phyloP scores from a whole-genome alignment of 148 eudicot species.

The Chenopodium suecicum region DNA sequence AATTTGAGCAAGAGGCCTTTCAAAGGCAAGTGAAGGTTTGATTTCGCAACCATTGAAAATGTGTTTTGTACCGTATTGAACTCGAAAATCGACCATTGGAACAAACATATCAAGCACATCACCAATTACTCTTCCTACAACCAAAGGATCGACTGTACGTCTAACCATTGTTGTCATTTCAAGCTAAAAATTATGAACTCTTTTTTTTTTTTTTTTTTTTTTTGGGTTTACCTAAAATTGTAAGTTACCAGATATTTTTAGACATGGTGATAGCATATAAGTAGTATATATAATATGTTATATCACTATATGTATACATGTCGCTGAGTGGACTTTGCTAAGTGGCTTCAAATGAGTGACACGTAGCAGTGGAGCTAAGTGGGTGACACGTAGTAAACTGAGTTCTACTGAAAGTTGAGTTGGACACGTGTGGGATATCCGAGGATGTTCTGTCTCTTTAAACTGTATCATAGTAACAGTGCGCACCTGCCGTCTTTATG shows the following conservation, averaged over 20 bases:
- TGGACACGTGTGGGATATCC: constrained; percentile 25
- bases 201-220: no score
- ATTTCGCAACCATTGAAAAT: constrained; percentile 39
- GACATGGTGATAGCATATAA: no score
- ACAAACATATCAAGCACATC: constrained; percentile 47
- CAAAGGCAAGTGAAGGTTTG: constrained; percentile 38
- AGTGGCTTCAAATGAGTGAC: constrained; percentile 15
- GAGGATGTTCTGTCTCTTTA: constrained; percentile 18
- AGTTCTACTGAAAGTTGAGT: not conserved
- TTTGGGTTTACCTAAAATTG: not conserved
- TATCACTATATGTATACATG: not conserved
- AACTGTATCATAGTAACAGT: not conserved
- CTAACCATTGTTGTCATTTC: constrained; percentile 14
- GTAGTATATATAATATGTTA: no score
- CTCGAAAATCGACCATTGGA: constrained; percentile 29
- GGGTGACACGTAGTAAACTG: constrained; percentile 17
- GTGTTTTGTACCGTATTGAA: constrained; percentile 33
- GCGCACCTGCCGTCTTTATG: not conserved
- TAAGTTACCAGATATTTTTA: not conserved
- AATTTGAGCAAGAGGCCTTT: constrained; percentile 32
- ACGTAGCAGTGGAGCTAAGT: constrained; percentile 15
- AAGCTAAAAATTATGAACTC: no score
- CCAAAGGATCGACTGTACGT: constrained; percentile 34
- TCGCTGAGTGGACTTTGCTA: constrained; percentile 11
- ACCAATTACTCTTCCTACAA: constrained; percentile 43